Conservation (phyloP, 2,329 filamentous ascomycete genomes). For the Neonectria sp. region DNA sequence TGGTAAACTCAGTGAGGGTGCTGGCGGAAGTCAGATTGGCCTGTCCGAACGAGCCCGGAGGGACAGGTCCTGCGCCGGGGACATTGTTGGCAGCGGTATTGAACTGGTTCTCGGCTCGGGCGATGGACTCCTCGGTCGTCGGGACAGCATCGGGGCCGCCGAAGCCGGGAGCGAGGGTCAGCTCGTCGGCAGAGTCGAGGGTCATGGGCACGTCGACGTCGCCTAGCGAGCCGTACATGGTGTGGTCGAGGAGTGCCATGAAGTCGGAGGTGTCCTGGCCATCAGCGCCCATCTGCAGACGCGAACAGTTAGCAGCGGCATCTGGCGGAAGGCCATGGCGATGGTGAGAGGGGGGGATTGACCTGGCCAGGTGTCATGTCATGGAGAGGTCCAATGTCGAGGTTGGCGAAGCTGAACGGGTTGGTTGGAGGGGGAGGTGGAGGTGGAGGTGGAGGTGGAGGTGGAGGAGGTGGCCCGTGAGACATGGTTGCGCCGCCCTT, state of each 20-base stretch:
- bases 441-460: too few species aligned
- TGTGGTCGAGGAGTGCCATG: constrained; percentile 62
- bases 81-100: constrained; percentile 55
- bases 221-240: constrained; percentile 55
- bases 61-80: constrained; percentile 60
- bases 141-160: constrained; percentile 38
- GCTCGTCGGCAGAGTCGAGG: constrained; percentile 56
- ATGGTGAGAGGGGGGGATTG: constrained; percentile 32
- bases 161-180: constrained; percentile 42
- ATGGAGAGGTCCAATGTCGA: constrained; percentile 48
- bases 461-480: constrained; percentile 54
- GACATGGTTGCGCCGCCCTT: constrained; percentile 51
- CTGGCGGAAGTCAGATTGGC: constrained; percentile 54
- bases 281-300: constrained; percentile 45
- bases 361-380: constrained; percentile 48
- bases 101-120: constrained; percentile 53
- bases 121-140: constrained; percentile 50
- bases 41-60: constrained; percentile 56
- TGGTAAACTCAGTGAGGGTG: constrained; percentile 72
- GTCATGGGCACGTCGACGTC: constrained; percentile 62
- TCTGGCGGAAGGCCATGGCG: constrained; percentile 27
- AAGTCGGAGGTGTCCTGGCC: constrained; percentile 55
- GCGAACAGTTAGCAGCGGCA: constrained; percentile 38
- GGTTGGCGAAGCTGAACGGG: constrained; percentile 55
- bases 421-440: constrained; percentile 51